Evolutionary conservation across 2,329 filamentous ascomycete genomes (phyloP).

Genomic region (Lizonia empirigonia): DNA sequence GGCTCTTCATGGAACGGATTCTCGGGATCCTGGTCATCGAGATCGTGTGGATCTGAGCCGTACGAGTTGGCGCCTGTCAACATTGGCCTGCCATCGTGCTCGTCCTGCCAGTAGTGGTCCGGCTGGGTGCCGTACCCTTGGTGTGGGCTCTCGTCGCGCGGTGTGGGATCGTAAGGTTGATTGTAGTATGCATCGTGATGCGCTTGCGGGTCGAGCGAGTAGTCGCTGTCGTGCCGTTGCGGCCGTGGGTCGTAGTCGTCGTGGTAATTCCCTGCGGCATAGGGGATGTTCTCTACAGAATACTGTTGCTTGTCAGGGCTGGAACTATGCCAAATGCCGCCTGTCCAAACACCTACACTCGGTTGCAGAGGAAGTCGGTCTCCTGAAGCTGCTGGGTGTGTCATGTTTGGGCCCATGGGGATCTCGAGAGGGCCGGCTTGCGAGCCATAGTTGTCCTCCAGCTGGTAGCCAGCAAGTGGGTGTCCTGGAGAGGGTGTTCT

Average conservation of each 20-base stretch:
- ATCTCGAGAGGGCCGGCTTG: slow-evolving; percentile 66
- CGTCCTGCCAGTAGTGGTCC: slow-evolving; percentile 67
- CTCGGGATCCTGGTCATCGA: slow-evolving; percentile 50
- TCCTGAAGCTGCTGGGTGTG: slow-evolving; percentile 60
- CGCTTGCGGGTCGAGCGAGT: slow-evolving; percentile 78
- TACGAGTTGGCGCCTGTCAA: slow-evolving; percentile 67
- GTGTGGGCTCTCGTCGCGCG: slow-evolving; percentile 64
- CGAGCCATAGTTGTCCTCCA: slow-evolving; percentile 75
- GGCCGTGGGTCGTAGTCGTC: slow-evolving; percentile 56
- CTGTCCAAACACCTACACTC: slow-evolving; percentile 65
- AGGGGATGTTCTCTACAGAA: slow-evolving; percentile 73
- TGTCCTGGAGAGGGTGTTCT: slow-evolving; percentile 77
- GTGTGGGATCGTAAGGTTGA: slow-evolving; percentile 76
- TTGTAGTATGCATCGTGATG: slow-evolving; percentile 89
- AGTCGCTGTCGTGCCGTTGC: slow-evolving; percentile 64
- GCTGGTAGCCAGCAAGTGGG: slow-evolving; percentile 77
- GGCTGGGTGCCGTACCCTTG: slow-evolving; percentile 54
- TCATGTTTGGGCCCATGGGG: slow-evolving; percentile 64
- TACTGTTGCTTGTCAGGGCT: slow-evolving; percentile 56
- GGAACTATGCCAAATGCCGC: not conserved
- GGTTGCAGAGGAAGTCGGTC: slow-evolving; percentile 84
- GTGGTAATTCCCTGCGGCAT: slow-evolving; percentile 66
- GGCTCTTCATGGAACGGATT: slow-evolving; percentile 50
- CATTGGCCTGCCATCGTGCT: slow-evolving; percentile 77
- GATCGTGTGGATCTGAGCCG: slow-evolving; percentile 62